phyloP scores from a whole-genome alignment of 2,329 filamentous ascomycete genomes.

The Myriosclerotinia scirpicola region DNA sequence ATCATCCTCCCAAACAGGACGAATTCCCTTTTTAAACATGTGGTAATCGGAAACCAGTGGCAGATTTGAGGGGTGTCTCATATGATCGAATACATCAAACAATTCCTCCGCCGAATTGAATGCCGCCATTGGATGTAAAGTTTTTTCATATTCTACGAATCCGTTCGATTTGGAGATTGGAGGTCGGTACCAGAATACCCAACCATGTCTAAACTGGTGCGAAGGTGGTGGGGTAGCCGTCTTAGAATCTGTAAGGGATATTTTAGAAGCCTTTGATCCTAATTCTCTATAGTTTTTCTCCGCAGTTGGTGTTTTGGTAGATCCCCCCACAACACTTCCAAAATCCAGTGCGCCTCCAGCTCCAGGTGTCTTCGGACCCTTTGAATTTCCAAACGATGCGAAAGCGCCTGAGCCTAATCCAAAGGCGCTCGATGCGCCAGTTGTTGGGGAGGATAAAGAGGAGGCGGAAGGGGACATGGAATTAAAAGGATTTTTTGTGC shows the following conservation, averaged over 20 bases:
- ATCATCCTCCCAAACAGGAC: conserved; percentile 97
- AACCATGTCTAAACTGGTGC: conserved; percentile 76
- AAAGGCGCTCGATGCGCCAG: conserved; percentile 82
- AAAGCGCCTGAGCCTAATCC: conserved; percentile 93
- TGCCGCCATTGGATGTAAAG: conserved; percentile 79
- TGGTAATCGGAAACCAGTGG: conserved; percentile 97
- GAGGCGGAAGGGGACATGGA: conserved; percentile 39
- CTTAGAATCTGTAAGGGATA: conserved; percentile 50
- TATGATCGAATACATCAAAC: conserved; percentile 82
- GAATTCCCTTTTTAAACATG: conserved; percentile 93
- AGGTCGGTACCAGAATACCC: conserved; percentile 97
- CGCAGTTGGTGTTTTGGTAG: conserved; percentile 52
- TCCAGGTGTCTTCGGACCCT: conserved; percentile 83
- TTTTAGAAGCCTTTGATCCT: conserved; percentile 37
- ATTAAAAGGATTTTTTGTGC: conserved; percentile 75
- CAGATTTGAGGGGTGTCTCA: conserved; percentile 83
- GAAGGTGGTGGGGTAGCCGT: conserved; percentile 45
- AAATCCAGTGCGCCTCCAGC: conserved; percentile 80
- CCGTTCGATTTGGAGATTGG: conserved; percentile 93
- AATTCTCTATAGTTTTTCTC: conserved; percentile 63
- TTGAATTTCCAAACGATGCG: conserved; percentile 85
- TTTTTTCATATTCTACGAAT: conserved; percentile 92
- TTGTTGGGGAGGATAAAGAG: conserved; percentile 34
- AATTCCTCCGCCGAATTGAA: conserved; percentile 87
- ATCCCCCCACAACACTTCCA: conserved; percentile 54